Evolutionary conservation across 495 filamentous ascomycete genomes (phyloP), one percentile per base, ranked within the genome.

Genomic region (Tetracladium marchalianum): DNA sequence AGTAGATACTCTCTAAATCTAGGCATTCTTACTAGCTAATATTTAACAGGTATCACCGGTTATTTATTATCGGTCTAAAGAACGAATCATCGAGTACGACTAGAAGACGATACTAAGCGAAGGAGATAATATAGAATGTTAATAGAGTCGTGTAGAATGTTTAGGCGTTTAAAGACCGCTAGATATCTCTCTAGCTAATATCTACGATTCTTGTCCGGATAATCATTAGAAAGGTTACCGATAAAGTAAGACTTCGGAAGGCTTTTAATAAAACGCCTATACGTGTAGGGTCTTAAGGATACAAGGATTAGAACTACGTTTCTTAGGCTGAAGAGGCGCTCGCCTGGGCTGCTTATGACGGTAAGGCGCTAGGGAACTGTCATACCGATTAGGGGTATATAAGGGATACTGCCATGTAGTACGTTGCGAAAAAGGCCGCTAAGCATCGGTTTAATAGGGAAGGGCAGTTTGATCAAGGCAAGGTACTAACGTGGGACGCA

Each of bases 191-290:
- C 22, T 17, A 15, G 17, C 31, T 57, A 1, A 62, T 61, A 4
- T 52, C 47, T 13, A 61, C 60, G 59, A 44, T 72, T 11, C 67
- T 75, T 48, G 67, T 66, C 35, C 65, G 70, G 7, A 40, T 73
- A 35, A 46, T 70, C 50, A 55, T 73, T 24, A 69, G 61, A 17
- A 73, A 75, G 49, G 54, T 73, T 19, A 46, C 49, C 36, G 53
- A 73, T 41, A 46, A 48, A 41, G 32, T 51, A 13, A 57, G 55
- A 5, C 41, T 66, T 31, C 43, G 57, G 5, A 44, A 58, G 7
- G 59, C 65, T 15, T 39, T 73, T 15, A 55, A 55, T 36, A 57
- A 44, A 11, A 60, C 56, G 5, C 62, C 66, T 32, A 54, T 72
- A 22, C 39, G 54, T 32, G 55, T 61, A 45, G 50, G 50, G 24